phyloP scores from a whole-genome alignment of 352 stramenopile species.

The Phytophthora capsici region DNA sequence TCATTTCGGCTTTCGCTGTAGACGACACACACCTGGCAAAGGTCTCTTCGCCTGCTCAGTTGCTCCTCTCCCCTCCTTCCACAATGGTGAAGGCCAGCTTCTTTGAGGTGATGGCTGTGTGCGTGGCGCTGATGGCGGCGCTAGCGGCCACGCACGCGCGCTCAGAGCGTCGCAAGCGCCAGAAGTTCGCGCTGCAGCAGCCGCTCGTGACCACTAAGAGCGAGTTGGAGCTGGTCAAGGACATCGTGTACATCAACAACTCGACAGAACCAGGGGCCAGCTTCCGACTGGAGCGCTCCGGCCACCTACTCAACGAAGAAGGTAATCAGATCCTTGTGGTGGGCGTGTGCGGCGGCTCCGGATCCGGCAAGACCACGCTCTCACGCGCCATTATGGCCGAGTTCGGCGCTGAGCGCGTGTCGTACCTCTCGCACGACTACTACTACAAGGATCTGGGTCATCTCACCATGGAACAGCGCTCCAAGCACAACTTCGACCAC shows the following conservation, averaged over 20 bases:
- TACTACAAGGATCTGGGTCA: constrained; percentile 96
- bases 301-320: constrained; percentile 52
- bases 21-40: not conserved
- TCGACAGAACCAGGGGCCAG: constrained; percentile 44
- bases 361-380: constrained; percentile 93
- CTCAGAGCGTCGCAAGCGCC: constrained; percentile 47
- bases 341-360: constrained; percentile 92
- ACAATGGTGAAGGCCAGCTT: constrained; percentile 55
- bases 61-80: constrained; percentile 4
- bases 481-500: constrained; percentile 97
- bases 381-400: constrained; percentile 89
- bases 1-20: constrained; percentile 7
- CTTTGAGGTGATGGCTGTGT: constrained; percentile 55
- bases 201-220: constrained; percentile 53
- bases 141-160: constrained; percentile 52
- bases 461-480: constrained; percentile 87
- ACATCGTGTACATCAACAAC: constrained; percentile 89
- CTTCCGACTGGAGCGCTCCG: constrained; percentile 54
- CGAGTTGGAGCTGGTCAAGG: constrained; percentile 82
- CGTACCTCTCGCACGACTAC: constrained; percentile 96
- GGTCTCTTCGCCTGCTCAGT: not conserved
- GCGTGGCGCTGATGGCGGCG: constrained; percentile 54
- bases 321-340: constrained; percentile 88
- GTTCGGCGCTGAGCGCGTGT: constrained; percentile 90
- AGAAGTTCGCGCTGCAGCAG: constrained; percentile 52